These are phyloP conservation scores for Pestalotiopsis sp. DNA, from an alignment of 2,329 filamentous ascomycete species.

Conservation along the genomic window DNA sequence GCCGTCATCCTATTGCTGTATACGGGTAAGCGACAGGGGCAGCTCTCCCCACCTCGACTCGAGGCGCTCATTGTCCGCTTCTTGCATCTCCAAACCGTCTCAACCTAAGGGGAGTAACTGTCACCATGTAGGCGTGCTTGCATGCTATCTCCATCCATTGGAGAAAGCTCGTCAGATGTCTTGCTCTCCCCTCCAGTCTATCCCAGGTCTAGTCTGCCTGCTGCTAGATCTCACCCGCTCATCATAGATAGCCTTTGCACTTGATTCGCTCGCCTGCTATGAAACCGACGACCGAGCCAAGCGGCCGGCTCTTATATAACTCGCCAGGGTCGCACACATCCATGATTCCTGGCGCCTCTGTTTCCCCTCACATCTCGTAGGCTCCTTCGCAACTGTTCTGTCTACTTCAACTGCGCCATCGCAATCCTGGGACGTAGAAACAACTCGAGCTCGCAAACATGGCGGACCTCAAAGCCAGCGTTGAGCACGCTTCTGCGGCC, in stretches of 20 bases:
- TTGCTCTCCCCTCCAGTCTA: background rate
- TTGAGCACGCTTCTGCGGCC: conserved; percentile 12
- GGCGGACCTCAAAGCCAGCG: conserved; percentile 14
- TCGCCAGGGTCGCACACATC: background rate
- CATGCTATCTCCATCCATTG: background rate
- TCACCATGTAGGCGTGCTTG: background rate
- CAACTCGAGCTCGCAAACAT: conserved; percentile 2
- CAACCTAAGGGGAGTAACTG: background rate
- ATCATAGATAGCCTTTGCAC: background rate
- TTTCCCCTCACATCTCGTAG: background rate
- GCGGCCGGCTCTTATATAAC: background rate
- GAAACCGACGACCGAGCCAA: conserved; percentile 14
- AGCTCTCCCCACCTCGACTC: background rate
- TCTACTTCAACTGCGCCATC: background rate
- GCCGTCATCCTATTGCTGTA: conserved; percentile 1
- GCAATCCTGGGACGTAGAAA: background rate
- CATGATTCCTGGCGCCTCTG: background rate
- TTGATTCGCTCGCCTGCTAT: conserved; percentile 4
- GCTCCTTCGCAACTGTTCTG: background rate
- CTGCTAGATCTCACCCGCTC: background rate
- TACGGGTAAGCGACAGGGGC: background rate
- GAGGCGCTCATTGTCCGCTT: background rate
- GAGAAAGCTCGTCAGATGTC: background rate
- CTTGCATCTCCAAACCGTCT: background rate
- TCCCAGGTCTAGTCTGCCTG: background rate